Evolutionary conservation across 257 asterid species (phyloP), one percentile per base, ranked within the genome.

Genomic region (Orobanche coerulescens): DNA sequence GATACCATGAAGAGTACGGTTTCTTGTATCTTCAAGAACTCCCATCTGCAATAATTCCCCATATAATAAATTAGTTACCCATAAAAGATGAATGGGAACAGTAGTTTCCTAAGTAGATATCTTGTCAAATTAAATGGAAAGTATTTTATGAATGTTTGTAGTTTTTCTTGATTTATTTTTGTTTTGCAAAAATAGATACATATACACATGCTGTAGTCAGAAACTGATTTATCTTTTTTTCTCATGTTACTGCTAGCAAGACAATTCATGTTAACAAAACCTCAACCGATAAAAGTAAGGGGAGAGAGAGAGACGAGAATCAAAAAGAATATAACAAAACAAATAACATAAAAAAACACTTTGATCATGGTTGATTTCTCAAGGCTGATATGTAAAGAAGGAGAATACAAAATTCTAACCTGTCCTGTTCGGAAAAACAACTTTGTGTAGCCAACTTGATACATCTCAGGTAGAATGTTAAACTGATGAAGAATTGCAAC

Each of bases 401-500:
- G 57, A 50, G 59, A 28, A 8, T 31, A 31, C n/a, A 16, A 31
- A 15, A 34, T 19, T 19, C 73, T 74, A 61, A 85, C 95, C 87
- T 88, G 96, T 48, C 96, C 96, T 64, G 96, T 81, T 51, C 96
- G 86, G 72, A 88, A 88, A 72, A 88, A 88, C 72, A 88, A 70
- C 67, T 88, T 88, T 15, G 96, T 85, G 78, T 83, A 88, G 67
- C 95, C 96, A 73, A 88, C 96, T 72, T 85, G 96, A 73, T 85
- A 85, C 96, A 88, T 83, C 77, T 88, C 96, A 4, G 95, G 93
- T 36, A 85, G 78, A 71, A 85, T 88, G 68, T 85, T 85, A 71
- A 88, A 88, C 81, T 88, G 96, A 64, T 85, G 92, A 59, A 88
- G 94, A 66, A 88, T 83, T 16, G 86, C 90, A 62, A 85, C 95